Base-by-base conservation (phyloP, 495 filamentous ascomycete genomes). In the Xylaria bambusicola region DNA sequence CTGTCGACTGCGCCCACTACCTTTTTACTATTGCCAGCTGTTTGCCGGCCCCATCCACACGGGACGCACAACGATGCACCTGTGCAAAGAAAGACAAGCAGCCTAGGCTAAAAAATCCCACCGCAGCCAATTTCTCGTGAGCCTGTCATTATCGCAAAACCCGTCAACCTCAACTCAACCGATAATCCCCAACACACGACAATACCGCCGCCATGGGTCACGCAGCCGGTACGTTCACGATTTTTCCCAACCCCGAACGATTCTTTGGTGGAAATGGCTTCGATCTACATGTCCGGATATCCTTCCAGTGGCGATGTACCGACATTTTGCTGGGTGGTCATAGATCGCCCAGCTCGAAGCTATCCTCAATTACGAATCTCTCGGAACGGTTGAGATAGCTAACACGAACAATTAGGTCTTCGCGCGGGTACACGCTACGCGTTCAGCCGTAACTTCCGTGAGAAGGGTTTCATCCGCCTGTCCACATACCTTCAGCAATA, bases 401-500 rank as follows among this genome's bases (percentile, higher is more conserved):
- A 33, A 33, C 29, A 33, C 10, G 29, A 33, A 33, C 5, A 5
- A 33, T 5, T 10, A 33, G 29, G 93, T 93, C 86, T 51, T 35
- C 48, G 48, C 10, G 48, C 48, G 13, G 48, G 48, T 24, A 51
- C 48, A 4, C 18, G 88, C 86, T 93, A 94, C 87, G 90, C 92
- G 78, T 97, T 96, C 86, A 88, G 87, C 68, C 85, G 93, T 71
- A 81, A 84, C 73, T 98, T 96, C 86, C 93, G 93, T 80, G 79
- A 96, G 82, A 89, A 90, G 80, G 94, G 94, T 71, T 82, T 83
- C 78, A 97, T 98, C 82, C 83, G 80, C 71, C 80, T 96, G 63
- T 91, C 88, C 62, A 96, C 91, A 72, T 97, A 96, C 83, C 81
- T 98, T 66, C 87, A 86, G 77, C 84, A 88, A 74, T 97, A 94